A percentile compares a stretch with the other conserved stretches of the same genome.
These are phyloP conservation scores for Citrus maxima DNA, from an alignment of 345 rosid species.

Conservation along the genomic window DNA sequence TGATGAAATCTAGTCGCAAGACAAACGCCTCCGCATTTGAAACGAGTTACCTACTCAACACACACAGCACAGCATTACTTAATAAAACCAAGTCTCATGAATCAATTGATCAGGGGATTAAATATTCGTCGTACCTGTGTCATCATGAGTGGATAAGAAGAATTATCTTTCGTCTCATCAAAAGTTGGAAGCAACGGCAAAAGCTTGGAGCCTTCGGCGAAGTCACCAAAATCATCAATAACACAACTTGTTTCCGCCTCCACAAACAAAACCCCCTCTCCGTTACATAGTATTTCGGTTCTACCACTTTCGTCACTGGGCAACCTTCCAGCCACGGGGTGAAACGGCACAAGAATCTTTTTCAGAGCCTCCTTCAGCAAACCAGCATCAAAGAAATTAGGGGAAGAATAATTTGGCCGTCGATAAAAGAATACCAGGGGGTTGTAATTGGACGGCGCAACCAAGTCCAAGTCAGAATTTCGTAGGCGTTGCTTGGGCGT, in stretches of 20 bases:
- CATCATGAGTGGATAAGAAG: conserved; percentile 27
- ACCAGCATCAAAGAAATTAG: conserved; percentile 8
- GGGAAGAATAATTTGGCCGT: conserved; percentile 1
- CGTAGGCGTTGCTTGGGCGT: conserved; percentile 21
- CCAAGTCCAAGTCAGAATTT: conserved; percentile 28
- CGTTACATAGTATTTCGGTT: conserved; percentile 28
- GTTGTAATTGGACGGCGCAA: background rate
- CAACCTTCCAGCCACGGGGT: conserved; percentile 35
- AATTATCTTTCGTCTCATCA: conserved; percentile 14
- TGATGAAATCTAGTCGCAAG: conserved; percentile 11
- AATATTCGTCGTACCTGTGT: conserved; percentile 17
- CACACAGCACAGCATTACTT: no score
- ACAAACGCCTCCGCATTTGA: conserved; percentile 16
- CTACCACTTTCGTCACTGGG: conserved; percentile 20
- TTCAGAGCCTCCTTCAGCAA: conserved; percentile 30
- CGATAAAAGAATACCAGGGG: conserved; percentile 20
- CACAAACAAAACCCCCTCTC: conserved; percentile 23
- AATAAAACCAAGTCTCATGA: background rate
- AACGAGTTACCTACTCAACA: background rate
- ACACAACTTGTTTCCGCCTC: conserved; percentile 25
- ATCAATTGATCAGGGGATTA: background rate
- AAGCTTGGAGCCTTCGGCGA: conserved; percentile 5
- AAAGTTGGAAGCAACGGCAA: conserved; percentile 18
- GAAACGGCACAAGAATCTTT: conserved; percentile 29
- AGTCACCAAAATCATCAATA: background rate